These are phyloP conservation scores for Ophioceras dolichostomum DNA, from an alignment of 2,329 filamentous ascomycete genomes.

Conservation along the genomic window DNA sequence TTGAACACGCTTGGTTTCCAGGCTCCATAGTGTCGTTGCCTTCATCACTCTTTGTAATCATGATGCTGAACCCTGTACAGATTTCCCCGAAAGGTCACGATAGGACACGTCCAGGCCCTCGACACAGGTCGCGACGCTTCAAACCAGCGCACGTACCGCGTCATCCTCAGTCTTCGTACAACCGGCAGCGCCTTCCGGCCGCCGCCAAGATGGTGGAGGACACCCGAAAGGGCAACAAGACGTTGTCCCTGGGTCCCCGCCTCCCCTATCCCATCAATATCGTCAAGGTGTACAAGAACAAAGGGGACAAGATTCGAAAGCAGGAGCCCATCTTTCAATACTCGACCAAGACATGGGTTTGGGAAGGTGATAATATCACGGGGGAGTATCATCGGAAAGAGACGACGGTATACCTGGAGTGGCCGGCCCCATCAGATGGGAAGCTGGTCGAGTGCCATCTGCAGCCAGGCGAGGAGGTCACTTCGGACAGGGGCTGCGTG, in stretches of 20 bases:
- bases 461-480: conserved; percentile 50
- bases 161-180: too few species aligned
- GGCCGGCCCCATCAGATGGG: conserved; percentile 76
- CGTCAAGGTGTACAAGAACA: conserved; percentile 66
- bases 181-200: too few species aligned
- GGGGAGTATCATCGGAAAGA: conserved; percentile 52
- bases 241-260: conserved; percentile 41
- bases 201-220: neutral
- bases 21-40: too few species aligned
- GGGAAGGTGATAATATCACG: conserved; percentile 54
- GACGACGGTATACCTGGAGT: conserved; percentile 61
- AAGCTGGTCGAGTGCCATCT: conserved; percentile 68
- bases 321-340: conserved; percentile 76
- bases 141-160: too few species aligned
- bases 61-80: too few species aligned
- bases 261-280: conserved; percentile 92
- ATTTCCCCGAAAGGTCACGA: too few species aligned
- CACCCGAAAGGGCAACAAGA: conserved; percentile 11
- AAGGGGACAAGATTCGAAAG: conserved; percentile 63
- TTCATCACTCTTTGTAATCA: too few species aligned
- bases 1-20: too few species aligned
- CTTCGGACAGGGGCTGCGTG: conserved; percentile 45
- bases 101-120: too few species aligned
- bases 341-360: conserved; percentile 69
- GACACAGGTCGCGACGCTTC: too few species aligned